phyloP scores from a whole-genome alignment of 768 basidiomycete species.

The Tephrocybe sp. region DNA sequence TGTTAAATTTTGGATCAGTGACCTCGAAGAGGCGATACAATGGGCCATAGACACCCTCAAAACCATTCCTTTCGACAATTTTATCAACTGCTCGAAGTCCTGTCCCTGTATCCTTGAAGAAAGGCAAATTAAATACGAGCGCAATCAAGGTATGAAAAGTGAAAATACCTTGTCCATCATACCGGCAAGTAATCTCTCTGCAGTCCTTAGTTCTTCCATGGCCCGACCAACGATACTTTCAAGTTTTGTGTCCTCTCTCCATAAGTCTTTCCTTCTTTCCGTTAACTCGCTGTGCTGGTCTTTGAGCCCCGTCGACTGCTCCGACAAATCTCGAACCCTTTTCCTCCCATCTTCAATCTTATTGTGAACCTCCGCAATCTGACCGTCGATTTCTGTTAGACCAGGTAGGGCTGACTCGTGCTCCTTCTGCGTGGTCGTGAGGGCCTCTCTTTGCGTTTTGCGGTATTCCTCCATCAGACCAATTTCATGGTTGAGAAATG shows the following conservation, averaged over 20 bases:
- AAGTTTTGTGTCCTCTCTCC: slow-evolving; percentile 93
- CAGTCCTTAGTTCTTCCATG: slow-evolving; percentile 74
- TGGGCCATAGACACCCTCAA: slow-evolving; percentile 91
- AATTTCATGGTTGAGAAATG: slow-evolving; percentile 80
- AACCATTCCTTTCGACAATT: slow-evolving; percentile 72
- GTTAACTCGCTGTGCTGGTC: slow-evolving; percentile 66
- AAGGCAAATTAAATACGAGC: too few relatives aligned
- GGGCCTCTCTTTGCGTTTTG: slow-evolving; percentile 50
- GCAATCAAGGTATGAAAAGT: too few relatives aligned
- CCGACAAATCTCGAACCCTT: slow-evolving; percentile 55
- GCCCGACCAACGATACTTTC: slow-evolving; percentile 77
- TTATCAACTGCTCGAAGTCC: slow-evolving; percentile 86
- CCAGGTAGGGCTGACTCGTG: slow-evolving; percentile 47
- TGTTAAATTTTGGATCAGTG: slow-evolving; percentile 85
- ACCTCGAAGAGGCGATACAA: slow-evolving; percentile 93
- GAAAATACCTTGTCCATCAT: slow-evolving; percentile 92
- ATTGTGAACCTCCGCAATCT: slow-evolving; percentile 54
- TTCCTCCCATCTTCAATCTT: slow-evolving; percentile 67
- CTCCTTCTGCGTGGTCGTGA: slow-evolving; percentile 54
- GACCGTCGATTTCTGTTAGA: slow-evolving; percentile 56
- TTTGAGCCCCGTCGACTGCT: slow-evolving; percentile 60
- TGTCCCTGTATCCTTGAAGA: slow-evolving; percentile 80
- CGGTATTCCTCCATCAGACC: slow-evolving; percentile 64
- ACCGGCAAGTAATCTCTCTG: slow-evolving; percentile 75
- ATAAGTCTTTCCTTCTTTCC: slow-evolving; percentile 88